These are phyloP conservation scores for Microcyclospora pomicola DNA, from an alignment of 2,329 filamentous ascomycete species.

Conservation along the genomic window DNA sequence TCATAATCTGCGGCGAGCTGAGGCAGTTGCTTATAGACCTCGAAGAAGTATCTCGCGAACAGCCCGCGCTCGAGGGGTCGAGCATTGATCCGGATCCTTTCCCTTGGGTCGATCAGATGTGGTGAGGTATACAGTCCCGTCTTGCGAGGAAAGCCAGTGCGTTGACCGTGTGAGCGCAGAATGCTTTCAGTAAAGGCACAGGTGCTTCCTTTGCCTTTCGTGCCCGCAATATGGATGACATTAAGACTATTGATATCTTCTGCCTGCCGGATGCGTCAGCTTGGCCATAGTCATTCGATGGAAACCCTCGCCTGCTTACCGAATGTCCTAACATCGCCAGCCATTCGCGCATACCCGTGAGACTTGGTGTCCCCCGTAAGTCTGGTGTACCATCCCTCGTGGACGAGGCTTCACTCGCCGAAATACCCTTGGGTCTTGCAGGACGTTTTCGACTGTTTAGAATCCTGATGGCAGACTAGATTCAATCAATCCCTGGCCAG, in stretches of 20 bases:
- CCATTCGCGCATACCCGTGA: slow-evolving; percentile 14
- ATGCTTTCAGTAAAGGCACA: slow-evolving; percentile 70
- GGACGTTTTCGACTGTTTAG: slow-evolving; percentile 1
- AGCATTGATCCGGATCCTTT: slow-evolving; percentile 70
- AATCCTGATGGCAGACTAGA: slow-evolving; percentile 2
- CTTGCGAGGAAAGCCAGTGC: slow-evolving; percentile 14
- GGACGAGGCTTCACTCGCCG: neutral
- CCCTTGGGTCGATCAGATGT: slow-evolving; percentile 65
- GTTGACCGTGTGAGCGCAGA: slow-evolving; percentile 41
- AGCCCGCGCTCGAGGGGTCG: slow-evolving; percentile 48
- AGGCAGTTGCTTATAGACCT: slow-evolving; percentile 56
- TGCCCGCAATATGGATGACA: slow-evolving; percentile 73
- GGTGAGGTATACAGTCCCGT: slow-evolving; percentile 75
- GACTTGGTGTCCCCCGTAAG: slow-evolving; percentile 11
- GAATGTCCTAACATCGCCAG: slow-evolving; percentile 11
- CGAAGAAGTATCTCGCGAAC: slow-evolving; percentile 69
- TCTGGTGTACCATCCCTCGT: slow-evolving; percentile 2
- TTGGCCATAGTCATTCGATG: neutral
- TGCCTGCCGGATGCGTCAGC: slow-evolving; percentile 2
- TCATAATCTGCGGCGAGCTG: slow-evolving; percentile 19
- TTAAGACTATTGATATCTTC: slow-evolving; percentile 10
- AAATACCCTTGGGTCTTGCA: neutral
- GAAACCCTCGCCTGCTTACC: slow-evolving; percentile 3
- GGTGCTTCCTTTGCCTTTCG: slow-evolving; percentile 85
- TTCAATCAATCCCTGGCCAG: neutral